A percentile compares a stretch with the other conserved stretches of the same genome.
These are phyloP conservation scores for Alternaria sp. DNA, from an alignment of 2,329 filamentous ascomycete genomes.

Conservation along the genomic window DNA sequence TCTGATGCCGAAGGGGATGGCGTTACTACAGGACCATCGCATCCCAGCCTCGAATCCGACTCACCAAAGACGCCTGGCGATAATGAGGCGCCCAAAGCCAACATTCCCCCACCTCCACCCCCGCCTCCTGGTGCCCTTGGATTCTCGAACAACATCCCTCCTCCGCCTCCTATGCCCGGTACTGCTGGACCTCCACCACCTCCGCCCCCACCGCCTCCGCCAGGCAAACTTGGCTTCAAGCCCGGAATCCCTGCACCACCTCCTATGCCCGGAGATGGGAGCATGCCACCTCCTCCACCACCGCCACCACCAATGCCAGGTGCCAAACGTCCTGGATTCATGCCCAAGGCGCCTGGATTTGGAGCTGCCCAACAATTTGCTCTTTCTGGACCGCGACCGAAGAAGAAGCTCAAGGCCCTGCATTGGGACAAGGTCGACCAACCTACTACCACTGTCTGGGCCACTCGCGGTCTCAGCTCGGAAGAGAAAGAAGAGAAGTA, in stretches of 20 bases:
- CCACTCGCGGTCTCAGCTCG: constrained; percentile 80
- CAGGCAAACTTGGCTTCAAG: constrained; percentile 53
- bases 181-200: constrained; percentile 56
- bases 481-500: constrained; percentile 96
- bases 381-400: constrained; percentile 82
- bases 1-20: constrained; percentile 76
- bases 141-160: constrained; percentile 48
- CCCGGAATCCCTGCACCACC: constrained; percentile 54
- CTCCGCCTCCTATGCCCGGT: constrained; percentile 57
- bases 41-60: constrained; percentile 75
- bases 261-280: constrained; percentile 57
- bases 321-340: constrained; percentile 70
- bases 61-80: constrained; percentile 72
- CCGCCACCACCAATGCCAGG: constrained; percentile 67
- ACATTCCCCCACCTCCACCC: constrained; percentile 55
- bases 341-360: constrained; percentile 66
- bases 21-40: constrained; percentile 75
- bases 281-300: constrained; percentile 60
- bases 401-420: constrained; percentile 99
- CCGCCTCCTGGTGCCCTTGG: constrained; percentile 50
- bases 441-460: constrained; percentile 92
- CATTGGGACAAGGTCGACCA: constrained; percentile 99
- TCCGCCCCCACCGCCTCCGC: constrained; percentile 56
- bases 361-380: constrained; percentile 65
- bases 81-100: constrained; percentile 49